Base-by-base conservation (phyloP, 352 stramenopile species). In the Blastocystis sp. region DNA sequence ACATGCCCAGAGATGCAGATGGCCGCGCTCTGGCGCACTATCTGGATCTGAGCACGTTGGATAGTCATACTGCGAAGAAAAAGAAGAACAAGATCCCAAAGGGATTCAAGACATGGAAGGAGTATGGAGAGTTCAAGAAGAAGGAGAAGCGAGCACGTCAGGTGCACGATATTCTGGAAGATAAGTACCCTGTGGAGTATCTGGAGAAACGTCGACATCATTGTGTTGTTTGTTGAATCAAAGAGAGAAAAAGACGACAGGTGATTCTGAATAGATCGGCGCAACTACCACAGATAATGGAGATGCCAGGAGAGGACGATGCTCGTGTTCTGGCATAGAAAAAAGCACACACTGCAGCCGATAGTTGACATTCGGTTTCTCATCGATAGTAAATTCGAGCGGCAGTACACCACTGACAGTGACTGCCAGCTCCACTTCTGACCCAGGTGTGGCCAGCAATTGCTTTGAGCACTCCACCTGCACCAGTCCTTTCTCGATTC, bases 81-180 rank as follows among this genome's bases (percentile, higher is more conserved):
- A 88, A 88, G 66, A 43, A 20, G 26, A 73, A 56, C 26, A 88
- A 88, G 66, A 79, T 88, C 7, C 77, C 77, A n/a, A 55, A 76
- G 43, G 77, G 77, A 5, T 88, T 88, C 39, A 88, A 88, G 56
- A 88, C 62, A 29, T 88, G 77, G 77, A 88, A 88, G 47, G 77
- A 88, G 55, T 88, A 88, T 47, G 77, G 77, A 29, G 62, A 88
- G 66, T 88, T 88, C 55, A 88, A 88, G 66, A 88, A 88, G 66
- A 76, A 88, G 50, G 62, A 88, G 47, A 88, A 88, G 50, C 15
- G 77, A 3, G 77, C 62, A 8, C 75, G 66, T 37, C 77, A 88
- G 47, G 66, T 88, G 18, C 62, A 88, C 18, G 56, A 77, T 39
- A 88, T 88, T 61, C 50, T 88, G 66, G 66, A 88, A n/a, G 77